Conservation (phyloP, 768 basidiomycete species). For the Lactifluus piperatus region DNA sequence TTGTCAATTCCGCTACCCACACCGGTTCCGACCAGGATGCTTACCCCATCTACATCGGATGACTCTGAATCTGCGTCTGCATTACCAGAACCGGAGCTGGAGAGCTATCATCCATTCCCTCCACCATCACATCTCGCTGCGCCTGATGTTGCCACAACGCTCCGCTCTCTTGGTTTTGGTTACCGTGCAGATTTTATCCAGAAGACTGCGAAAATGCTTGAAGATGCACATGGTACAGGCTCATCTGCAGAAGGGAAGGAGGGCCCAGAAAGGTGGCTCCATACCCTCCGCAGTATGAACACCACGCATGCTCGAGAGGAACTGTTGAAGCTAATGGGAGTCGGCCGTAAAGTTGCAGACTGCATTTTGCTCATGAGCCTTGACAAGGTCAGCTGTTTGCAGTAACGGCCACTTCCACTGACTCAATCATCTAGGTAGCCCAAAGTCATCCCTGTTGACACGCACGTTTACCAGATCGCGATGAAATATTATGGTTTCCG, state of each 20-base stretch:
- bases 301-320: slow-evolving; percentile 61
- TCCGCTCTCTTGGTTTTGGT: slow-evolving; percentile 87
- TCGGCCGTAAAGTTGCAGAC: slow-evolving; percentile 95
- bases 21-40: slow-evolving; percentile 25
- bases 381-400: slow-evolving; percentile 55
- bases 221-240: slow-evolving; percentile 40
- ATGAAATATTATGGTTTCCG: slow-evolving; percentile 67
- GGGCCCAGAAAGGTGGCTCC: slow-evolving; percentile 53
- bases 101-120: slow-evolving; percentile 76
- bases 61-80: slow-evolving; percentile 8
- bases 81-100: slow-evolving; percentile 18
- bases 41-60: slow-evolving; percentile 19
- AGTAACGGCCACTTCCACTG: not conserved
- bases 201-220: slow-evolving; percentile 69
- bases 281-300: slow-evolving; percentile 37
- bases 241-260: slow-evolving; percentile 26
- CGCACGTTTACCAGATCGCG: slow-evolving; percentile 89
- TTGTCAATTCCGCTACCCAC: slow-evolving; percentile 37
- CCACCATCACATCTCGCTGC: slow-evolving; percentile 56
- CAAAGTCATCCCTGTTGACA: slow-evolving; percentile 90
- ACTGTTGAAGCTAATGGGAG: slow-evolving; percentile 77
- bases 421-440: slow-evolving; percentile 34
- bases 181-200: slow-evolving; percentile 91
- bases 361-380: slow-evolving; percentile 89
- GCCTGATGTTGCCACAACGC: slow-evolving; percentile 45